Evolutionary conservation across 805 yeast species (phyloP), one percentile per base, ranked within the genome.

Genomic region (Pichia thaimueangensis): DNA sequence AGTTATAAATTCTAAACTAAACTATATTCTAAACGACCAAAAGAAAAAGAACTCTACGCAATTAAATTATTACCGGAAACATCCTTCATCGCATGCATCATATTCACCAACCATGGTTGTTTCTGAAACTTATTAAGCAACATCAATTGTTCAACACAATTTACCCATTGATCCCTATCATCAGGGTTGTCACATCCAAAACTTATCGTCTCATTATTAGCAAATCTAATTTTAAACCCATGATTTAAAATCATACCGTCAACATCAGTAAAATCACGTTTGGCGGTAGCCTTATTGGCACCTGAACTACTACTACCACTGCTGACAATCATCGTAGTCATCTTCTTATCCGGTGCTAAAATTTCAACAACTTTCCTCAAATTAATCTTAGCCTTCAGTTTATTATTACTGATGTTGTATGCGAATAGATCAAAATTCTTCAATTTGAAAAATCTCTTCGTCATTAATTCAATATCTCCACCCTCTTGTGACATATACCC

Each of bases 401-500:
- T 82, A 59, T 67, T 76, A 2, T 82, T 68, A 23, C 67, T 67
- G 49, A 82, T 93, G 51, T 85, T 81, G 56, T 82, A 86, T 0
- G 96, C 96, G 41, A 80, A 69, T 51, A 89, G 65, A 28, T 79
- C 76, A 8, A 79, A 73, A 0, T 91, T 95, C 35, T 73, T 67
- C n/a, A 89, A 67, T 49, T 74, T 80, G 65, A 82, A 87, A 63
- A 63, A 86, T 44, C 97, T 71, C 50, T 83, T 75, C 51, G 84
- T 76, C 79, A 89, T 77, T 23, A 70, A 66, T 13, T 71, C 74
- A 51, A 93, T 75, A 64, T 89, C 97, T 9, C 97, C 97, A 16
- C 97, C 97, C 55, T 82, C 86, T 63, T 89, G 97, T 53, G 78
- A 77, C 64, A 91, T 65, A 54, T 68, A 80, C 0, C 97, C 97